phyloP scores from a whole-genome alignment of 352 stramenopile species.

The Vaucheria bursata region DNA sequence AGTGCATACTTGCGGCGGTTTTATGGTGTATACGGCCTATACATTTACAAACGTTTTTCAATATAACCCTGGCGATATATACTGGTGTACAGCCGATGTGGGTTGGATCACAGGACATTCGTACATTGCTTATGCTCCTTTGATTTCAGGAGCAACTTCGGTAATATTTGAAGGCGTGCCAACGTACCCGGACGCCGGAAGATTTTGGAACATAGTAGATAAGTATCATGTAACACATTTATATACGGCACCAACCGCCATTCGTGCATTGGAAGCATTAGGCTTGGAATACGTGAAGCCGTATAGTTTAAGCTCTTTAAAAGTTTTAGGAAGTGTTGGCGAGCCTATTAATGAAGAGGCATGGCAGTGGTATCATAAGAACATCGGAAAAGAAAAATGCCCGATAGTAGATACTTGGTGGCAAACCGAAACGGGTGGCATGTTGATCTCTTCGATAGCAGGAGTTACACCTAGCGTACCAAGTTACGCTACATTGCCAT shows the following conservation, averaged over 20 bases:
- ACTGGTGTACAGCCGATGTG: conserved; percentile 84
- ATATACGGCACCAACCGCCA: conserved; percentile 85
- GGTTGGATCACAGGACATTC: conserved; percentile 95
- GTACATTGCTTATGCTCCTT: conserved; percentile 90
- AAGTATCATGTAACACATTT: conserved; percentile 89
- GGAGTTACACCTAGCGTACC: neutral
- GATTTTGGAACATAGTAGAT: conserved; percentile 57
- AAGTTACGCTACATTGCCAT: conserved; percentile 85
- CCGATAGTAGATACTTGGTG: conserved; percentile 92
- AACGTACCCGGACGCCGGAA: conserved; percentile 83
- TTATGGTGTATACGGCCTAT: conserved; percentile 75
- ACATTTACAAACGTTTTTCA: conserved; percentile 77
- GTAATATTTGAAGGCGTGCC: conserved; percentile 96
- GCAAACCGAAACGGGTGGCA: conserved; percentile 95
- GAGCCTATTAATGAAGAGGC: conserved; percentile 97
- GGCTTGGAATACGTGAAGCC: conserved; percentile 78
- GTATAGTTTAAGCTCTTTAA: conserved; percentile 83
- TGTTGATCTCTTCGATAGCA: neutral
- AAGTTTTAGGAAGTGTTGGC: conserved; percentile 91
- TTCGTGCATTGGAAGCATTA: conserved; percentile 91
- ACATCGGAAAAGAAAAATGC: conserved; percentile 63
- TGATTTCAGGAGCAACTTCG: conserved; percentile 88
- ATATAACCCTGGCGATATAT: conserved; percentile 78
- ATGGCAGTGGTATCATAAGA: conserved; percentile 88
- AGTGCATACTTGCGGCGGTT: conserved; percentile 87